Base-by-base conservation (phyloP, 2,329 filamentous ascomycete species). In the Chalaropsis thielavioides region DNA sequence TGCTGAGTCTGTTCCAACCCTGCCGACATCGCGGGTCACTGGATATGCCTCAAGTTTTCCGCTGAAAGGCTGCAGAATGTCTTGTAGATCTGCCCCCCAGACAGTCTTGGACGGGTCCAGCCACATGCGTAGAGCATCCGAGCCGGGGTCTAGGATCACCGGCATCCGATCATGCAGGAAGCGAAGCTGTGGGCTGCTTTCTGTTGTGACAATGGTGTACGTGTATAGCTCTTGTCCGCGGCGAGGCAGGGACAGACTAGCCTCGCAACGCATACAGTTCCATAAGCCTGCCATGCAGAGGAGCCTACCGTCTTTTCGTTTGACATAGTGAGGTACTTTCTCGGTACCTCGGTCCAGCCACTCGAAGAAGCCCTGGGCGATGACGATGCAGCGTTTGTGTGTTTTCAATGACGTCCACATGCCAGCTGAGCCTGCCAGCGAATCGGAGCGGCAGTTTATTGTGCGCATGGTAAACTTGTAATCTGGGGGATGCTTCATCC, bases 151-250 rank as follows among this genome's bases (percentile, higher is more conserved):
- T 0, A 99, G 74, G 38, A 97, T 89, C 5, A 96, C 92, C 0
- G 94, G 94, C 94, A 99, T 99, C 17, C 94, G 86, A 71, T 95
- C 88, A 72, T 99, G 94, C 19, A 99, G 78, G 69, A 96, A 97
- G 35, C 80, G 85, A 61, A 97, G 79, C 72, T 92, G 88, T 68
- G 85, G 79, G 71, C 92, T 96, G 7, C 90, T 89, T 67, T 87
- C 82, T 0, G 92, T 97, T 0, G 94, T 99, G 73, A 97, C 92
- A 72, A 99, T 84, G 1, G 92, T 92, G 74, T 96, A 99, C 0
- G 90, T 95, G 73, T 92, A 96, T 4, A 85, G 76, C 73, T 87
- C 89, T 68, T 89, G 81, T 15, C 1, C n/a, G 24, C 51, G 15
- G 27, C 31, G 24, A 31, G 51, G 11, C 17, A n/a, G 31, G 2